Evolutionary conservation across 192 early-diverging fungal genomes (phyloP).

Genomic region (Backusella sp.): DNA sequence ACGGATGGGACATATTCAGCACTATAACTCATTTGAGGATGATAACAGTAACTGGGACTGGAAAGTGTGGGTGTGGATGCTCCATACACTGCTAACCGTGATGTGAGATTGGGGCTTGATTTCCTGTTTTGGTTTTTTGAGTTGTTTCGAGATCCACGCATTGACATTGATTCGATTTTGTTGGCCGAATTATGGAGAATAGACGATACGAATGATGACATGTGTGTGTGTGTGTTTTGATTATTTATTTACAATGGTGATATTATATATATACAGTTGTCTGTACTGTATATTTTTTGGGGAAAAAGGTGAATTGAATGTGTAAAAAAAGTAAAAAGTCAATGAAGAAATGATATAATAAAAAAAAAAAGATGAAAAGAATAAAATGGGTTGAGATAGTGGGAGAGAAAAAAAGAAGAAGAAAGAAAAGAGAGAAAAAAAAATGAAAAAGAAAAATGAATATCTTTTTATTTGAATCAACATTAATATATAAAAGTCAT

Average conservation of each 20-base stretch:
- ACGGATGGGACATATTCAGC: not conserved
- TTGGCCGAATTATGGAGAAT: constrained; percentile 15
- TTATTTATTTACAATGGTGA: constrained; percentile 7
- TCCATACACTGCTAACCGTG: not conserved
- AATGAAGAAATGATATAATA: too few relatives aligned
- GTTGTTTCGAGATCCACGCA: not conserved
- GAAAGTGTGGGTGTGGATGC: constrained; percentile 3
- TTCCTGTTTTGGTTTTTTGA: not conserved
- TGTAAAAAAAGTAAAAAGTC: not conserved
- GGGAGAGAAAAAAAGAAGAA: not conserved
- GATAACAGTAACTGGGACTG: not conserved
- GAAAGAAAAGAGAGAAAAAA: not conserved
- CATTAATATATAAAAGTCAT: constrained; percentile 1
- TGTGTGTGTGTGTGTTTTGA: not conserved
- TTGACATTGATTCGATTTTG: constrained; percentile 15
- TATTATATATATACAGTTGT: not conserved
- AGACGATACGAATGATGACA: constrained; percentile 21
- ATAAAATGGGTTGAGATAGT: not conserved
- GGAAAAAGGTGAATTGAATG: not conserved
- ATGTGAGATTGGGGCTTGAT: not conserved
- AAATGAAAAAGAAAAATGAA: constrained; percentile 8
- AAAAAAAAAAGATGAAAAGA: not conserved
- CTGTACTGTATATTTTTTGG: not conserved
- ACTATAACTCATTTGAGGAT: not conserved
- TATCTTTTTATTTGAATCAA: not conserved